Evolutionary conservation across 164 flowering plant species (phyloP).

Genomic region (Liquidambar formosana): DNA sequence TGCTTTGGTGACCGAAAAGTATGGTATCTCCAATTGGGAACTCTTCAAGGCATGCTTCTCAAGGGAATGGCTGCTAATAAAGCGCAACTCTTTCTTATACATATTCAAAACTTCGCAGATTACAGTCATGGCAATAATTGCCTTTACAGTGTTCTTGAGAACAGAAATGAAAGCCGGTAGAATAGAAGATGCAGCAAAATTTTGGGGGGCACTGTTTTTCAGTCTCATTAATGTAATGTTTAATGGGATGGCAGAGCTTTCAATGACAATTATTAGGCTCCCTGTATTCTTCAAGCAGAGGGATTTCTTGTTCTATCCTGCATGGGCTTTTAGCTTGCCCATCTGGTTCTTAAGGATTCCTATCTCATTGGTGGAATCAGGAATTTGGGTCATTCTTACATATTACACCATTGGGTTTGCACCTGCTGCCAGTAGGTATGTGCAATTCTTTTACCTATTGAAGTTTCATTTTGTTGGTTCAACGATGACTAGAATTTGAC

Average conservation of each 20-base stretch:
- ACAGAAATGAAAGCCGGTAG: slow-evolving; percentile 46
- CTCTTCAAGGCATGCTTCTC: slow-evolving; percentile 55
- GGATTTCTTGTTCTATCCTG: slow-evolving; percentile 57
- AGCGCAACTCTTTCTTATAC: slow-evolving; percentile 54
- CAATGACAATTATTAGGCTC: slow-evolving; percentile 52
- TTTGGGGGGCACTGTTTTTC: slow-evolving; percentile 60
- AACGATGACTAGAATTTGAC: no score
- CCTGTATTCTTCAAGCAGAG: slow-evolving; percentile 70
- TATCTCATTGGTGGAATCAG: slow-evolving; percentile 54
- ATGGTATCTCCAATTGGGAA: slow-evolving; percentile 52
- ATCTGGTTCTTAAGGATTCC: slow-evolving; percentile 62
- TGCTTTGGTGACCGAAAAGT: slow-evolving; percentile 47
- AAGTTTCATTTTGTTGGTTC: no score
- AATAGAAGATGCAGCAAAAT: slow-evolving; percentile 48
- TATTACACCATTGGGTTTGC: slow-evolving; percentile 61
- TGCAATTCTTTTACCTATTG: no score
- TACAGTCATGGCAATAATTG: slow-evolving; percentile 49
- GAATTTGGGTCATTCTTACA: slow-evolving; percentile 51
- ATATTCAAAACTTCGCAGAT: slow-evolving; percentile 59
- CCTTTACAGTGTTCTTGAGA: slow-evolving; percentile 58
- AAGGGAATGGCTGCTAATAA: slow-evolving; percentile 59
- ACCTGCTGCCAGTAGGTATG: slow-evolving; percentile 48
- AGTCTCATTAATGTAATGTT: slow-evolving; percentile 61
- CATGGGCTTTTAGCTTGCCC: slow-evolving; percentile 68
- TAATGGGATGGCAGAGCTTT: slow-evolving; percentile 68